Evolutionary conservation across 192 early-diverging fungal species (phyloP).

Genomic region (Pilobolus umbonatus): DNA sequence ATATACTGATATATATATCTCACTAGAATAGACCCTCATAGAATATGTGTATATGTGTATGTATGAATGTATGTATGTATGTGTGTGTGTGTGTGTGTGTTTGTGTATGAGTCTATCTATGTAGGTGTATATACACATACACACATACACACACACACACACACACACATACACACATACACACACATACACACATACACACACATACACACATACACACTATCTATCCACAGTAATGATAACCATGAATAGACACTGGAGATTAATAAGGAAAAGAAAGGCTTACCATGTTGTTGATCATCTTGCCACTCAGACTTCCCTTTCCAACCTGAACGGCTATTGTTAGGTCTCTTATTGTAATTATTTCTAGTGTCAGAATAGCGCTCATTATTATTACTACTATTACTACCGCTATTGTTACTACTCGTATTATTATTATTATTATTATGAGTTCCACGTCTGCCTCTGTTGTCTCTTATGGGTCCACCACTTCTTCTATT

Average conservation of each 20-base stretch:
- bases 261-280: neutral
- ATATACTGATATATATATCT: too few relatives aligned
- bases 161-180: too few relatives aligned
- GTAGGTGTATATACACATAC: too few relatives aligned
- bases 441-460: neutral
- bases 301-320: neutral
- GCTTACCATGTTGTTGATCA: slow-evolving; percentile 14
- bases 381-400: neutral
- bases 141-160: too few relatives aligned
- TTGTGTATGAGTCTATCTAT: too few relatives aligned
- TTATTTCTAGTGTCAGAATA: neutral
- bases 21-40: neutral
- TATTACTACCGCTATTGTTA: neutral
- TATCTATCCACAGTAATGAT: too few relatives aligned
- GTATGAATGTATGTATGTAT: too few relatives aligned
- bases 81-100: too few relatives aligned
- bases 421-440: neutral
- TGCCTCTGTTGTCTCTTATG: neutral
- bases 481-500: neutral
- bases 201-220: too few relatives aligned
- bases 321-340: neutral
- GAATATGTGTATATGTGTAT: too few relatives aligned
- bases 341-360: slow-evolving; percentile 1
- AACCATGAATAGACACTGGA: too few relatives aligned
- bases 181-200: too few relatives aligned